Base-by-base conservation (phyloP, 2,329 filamentous ascomycete genomes). In the Paecilomyces variotii region DNA sequence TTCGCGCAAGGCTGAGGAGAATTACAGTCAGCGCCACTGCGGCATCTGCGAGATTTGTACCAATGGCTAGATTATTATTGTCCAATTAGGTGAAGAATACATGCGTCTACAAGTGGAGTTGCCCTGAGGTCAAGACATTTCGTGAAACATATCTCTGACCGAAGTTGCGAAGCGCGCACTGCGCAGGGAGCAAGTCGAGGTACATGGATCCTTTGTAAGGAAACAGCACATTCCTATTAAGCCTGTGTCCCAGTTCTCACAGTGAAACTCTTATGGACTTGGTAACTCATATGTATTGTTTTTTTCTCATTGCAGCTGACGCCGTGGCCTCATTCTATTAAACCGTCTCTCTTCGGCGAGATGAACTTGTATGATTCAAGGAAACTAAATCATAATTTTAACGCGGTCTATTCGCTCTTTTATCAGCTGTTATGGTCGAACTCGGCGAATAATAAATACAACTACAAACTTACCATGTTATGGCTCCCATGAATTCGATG, bases 41-140 rank as follows among this genome's bases (percentile, higher is more conserved):
- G 63, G 63, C 14, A 59, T 65, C 50, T 65, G 63, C 53, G 52
- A 52, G 19, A 58, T 60, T 27, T 65, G 63, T 55, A 30, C 5
- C n/a, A 34, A 10, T 24, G 12, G 24, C 45, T 50, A 24, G 45
- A 11, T 50, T 19, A n/a, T 50, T 12, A 34, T 34, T 12, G 19
- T 45, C 39, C 14, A 6, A 19, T 45, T 6, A 7, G 4, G 7
- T 45, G 39, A 45, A 19, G 5, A 19, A 3, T 9, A 45, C 39
- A 7, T 19, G 9, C 2, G 3, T 45, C 39, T 45, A 24, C 14
- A 45, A 24, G 39, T 19, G n/a, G 39, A 7, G 39, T 19, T 2
- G n/a, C 9, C 12, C n/a, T 19, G n/a, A n/a, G 6, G n/a, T n/a
- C 39, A 45, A 45, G 39, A 45, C 39, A 45, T 24, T 19, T 19